phyloP scores from a whole-genome alignment of 495 filamentous ascomycete species.

The Annulohypoxylon nitens region DNA sequence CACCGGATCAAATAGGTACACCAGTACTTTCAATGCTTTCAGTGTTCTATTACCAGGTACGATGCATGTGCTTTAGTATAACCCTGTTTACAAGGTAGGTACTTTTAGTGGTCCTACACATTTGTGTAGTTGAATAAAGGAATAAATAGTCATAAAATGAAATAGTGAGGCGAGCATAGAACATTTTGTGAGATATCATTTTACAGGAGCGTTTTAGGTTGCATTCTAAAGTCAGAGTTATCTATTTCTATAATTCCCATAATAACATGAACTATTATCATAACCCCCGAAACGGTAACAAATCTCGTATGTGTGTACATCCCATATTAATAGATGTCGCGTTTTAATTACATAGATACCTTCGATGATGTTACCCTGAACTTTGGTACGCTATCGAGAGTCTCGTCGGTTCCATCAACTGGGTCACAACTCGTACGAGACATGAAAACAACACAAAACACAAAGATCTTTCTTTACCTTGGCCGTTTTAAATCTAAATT shows the following conservation, averaged over 20 bases:
- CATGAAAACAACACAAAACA: constrained; percentile 16
- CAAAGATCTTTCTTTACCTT: constrained; percentile 29
- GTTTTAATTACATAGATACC: constrained; percentile 4
- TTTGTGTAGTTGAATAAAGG: background rate
- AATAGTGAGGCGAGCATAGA: background rate
- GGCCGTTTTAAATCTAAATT: constrained; percentile 37
- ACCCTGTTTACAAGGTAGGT: background rate
- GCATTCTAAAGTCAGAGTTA: background rate
- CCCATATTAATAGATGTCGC: background rate
- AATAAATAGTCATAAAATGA: background rate
- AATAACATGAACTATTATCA: background rate
- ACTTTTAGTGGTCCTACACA: background rate
- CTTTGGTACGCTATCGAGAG: background rate
- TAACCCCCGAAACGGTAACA: too few relatives aligned
- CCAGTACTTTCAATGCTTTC: background rate
- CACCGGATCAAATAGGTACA: constrained; percentile 22
- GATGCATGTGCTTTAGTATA: background rate
- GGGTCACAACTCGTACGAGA: constrained; percentile 25
- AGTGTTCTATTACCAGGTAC: background rate
- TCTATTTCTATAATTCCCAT: background rate
- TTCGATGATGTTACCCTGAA: background rate
- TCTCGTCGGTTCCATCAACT: constrained; percentile 16
- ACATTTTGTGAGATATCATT: constrained; percentile 6
- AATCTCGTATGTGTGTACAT: background rate
- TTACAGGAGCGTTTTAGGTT: background rate